These are phyloP conservation scores for Medicago lupulina DNA, from an alignment of 306 rosid genomes.

Conservation along the genomic window DNA sequence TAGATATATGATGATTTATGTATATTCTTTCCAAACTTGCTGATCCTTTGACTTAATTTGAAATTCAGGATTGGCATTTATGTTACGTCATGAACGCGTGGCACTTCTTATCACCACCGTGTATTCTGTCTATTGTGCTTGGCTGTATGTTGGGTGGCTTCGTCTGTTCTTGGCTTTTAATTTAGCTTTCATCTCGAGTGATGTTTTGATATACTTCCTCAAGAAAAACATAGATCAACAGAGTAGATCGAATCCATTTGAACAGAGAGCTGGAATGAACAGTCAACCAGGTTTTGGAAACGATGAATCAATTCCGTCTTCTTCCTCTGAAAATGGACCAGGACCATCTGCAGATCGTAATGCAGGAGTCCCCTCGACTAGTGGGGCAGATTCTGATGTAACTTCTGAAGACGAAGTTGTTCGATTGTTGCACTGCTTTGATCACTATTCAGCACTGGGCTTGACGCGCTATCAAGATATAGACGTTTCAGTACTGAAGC, in stretches of 20 bases:
- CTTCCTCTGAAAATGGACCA: conserved; percentile 70
- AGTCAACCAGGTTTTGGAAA: conserved; percentile 69
- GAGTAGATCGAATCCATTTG: conserved; percentile 64
- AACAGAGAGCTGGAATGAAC: conserved; percentile 77
- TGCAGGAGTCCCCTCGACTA: conserved; percentile 86
- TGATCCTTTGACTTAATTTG: conserved; percentile 43
- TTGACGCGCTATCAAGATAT: conserved; percentile 69
- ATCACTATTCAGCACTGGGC: conserved; percentile 89
- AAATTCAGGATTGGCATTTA: conserved; percentile 83
- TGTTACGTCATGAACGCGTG: conserved; percentile 71
- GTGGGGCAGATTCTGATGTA: conserved; percentile 78
- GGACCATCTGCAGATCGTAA: conserved; percentile 71
- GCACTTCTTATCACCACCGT: conserved; percentile 72
- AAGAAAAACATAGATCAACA: conserved; percentile 78
- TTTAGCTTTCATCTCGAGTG: conserved; percentile 89
- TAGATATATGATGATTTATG: conserved; percentile 5
- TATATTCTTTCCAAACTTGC: conserved; percentile 42
- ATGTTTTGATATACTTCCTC: conserved; percentile 76
- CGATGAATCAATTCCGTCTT: conserved; percentile 65
- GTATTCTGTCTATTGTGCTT: conserved; percentile 87
- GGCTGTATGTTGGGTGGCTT: conserved; percentile 92
- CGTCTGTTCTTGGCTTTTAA: conserved; percentile 78
- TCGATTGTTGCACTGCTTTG: conserved; percentile 87
- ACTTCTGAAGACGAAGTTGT: conserved; percentile 94
- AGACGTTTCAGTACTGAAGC: conserved; percentile 78